A percentile compares a stretch with the other conserved stretches of the same genome.
phyloP scores from a whole-genome alignment of 306 rosid genomes.

The Calophaca sinica region DNA sequence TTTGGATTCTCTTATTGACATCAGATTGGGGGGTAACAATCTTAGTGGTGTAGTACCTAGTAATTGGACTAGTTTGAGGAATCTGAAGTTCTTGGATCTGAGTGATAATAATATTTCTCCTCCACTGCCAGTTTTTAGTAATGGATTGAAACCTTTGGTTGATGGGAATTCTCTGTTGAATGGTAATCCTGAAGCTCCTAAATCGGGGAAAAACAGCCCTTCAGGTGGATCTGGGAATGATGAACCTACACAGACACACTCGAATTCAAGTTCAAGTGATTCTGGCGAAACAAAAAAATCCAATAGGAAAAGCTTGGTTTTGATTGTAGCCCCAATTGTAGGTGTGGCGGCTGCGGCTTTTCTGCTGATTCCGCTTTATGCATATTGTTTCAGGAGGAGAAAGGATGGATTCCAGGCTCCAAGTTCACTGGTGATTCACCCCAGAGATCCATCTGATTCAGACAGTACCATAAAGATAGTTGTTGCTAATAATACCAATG shows the following conservation, averaged over 20 bases:
- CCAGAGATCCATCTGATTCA: conserved; percentile 88
- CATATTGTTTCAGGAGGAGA: conserved; percentile 68
- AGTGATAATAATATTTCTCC: conserved; percentile 76
- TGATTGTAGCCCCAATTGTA: conserved; percentile 62
- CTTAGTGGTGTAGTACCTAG: conserved; percentile 70
- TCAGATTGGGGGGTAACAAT: conserved; percentile 67
- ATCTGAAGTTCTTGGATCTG: conserved; percentile 75
- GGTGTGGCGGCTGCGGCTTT: conserved; percentile 79
- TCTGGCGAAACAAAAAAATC: conserved; percentile 35
- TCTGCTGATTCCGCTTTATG: conserved; percentile 72
- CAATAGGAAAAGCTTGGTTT: conserved; percentile 50
- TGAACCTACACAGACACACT: conserved; percentile 39
- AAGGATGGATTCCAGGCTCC: conserved; percentile 56
- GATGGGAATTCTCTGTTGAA: conserved; percentile 54
- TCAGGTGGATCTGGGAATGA: conserved; percentile 50
- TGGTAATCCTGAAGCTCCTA: conserved; percentile 40
- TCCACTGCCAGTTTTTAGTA: conserved; percentile 73
- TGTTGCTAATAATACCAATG: conserved; percentile 64
- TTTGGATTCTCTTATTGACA: conserved; percentile 63
- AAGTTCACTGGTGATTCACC: conserved; percentile 80
- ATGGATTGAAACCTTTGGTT: conserved; percentile 57
- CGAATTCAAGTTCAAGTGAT: conserved; percentile 33
- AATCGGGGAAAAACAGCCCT: conserved; percentile 40
- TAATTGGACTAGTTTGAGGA: conserved; percentile 72
- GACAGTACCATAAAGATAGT: conserved; percentile 72